phyloP scores from a whole-genome alignment of 257 asterid species.

The Nicotiana attenuata region DNA sequence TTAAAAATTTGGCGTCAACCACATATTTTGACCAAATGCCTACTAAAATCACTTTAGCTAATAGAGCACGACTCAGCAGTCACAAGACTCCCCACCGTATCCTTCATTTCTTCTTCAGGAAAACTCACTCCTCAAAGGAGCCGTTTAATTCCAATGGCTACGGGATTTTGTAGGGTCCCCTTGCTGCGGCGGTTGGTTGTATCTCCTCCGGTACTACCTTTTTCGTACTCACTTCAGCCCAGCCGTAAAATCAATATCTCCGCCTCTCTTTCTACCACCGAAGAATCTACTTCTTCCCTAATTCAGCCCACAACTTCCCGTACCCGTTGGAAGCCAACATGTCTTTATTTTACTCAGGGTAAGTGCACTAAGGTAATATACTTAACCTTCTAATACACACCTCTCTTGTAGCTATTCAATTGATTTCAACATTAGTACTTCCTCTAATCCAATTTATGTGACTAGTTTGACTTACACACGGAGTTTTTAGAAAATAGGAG shows the following conservation, averaged over 20 bases:
- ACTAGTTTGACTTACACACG: no score
- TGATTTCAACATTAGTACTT: neutral
- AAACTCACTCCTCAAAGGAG: neutral
- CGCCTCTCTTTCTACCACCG: slow-evolving; percentile 27
- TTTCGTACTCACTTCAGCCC: slow-evolving; percentile 16
- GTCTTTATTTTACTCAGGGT: slow-evolving; percentile 76
- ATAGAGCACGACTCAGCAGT: no score
- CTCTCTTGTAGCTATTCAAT: neutral
- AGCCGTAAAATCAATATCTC: slow-evolving; percentile 17
- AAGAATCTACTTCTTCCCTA: slow-evolving; percentile 34
- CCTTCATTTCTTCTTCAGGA: neutral
- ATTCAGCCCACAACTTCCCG: slow-evolving; percentile 17
- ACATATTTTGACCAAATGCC: no score
- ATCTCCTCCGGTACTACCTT: slow-evolving; percentile 6
- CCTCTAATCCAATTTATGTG: no score
- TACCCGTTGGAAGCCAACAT: slow-evolving; percentile 73
- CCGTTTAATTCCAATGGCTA: slow-evolving; percentile 14
- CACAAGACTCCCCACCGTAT: neutral
- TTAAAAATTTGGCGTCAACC: no score
- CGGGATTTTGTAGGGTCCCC: slow-evolving; percentile 32
- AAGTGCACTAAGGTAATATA: slow-evolving; percentile 75
- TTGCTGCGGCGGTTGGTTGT: slow-evolving; percentile 37
- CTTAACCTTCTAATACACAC: neutral
- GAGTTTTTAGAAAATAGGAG: no score
- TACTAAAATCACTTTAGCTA: no score